Evolutionary conservation across 257 asterid species (phyloP).

Genomic region (Solanum medicagineum): DNA sequence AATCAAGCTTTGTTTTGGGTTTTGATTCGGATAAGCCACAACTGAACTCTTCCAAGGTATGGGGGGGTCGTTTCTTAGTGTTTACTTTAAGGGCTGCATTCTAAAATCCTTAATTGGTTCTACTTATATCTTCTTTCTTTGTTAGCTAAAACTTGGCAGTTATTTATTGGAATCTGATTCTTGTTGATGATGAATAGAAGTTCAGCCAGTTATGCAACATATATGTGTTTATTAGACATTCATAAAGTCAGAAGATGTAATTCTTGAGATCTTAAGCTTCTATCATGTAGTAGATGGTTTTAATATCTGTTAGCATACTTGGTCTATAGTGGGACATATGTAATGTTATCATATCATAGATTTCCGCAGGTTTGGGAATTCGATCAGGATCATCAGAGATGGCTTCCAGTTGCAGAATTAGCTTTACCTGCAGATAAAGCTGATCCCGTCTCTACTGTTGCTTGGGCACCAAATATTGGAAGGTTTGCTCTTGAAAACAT

Average conservation of each 20-base stretch:
- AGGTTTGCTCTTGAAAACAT: conserved; percentile 14
- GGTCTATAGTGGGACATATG: neutral
- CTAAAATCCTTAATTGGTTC: neutral
- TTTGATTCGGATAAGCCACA: conserved; percentile 54
- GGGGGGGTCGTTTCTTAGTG: neutral
- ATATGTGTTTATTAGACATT: neutral
- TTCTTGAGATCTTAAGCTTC: neutral
- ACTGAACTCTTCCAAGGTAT: conserved; percentile 79
- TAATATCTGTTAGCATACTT: neutral
- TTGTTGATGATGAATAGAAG: neutral
- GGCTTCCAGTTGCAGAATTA: conserved; percentile 99
- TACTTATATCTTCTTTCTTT: neutral
- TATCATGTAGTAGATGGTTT: neutral
- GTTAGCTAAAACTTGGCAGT: neutral
- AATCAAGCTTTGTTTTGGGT: conserved; percentile 75
- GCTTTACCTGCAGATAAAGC: conserved; percentile 58
- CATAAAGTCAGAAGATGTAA: neutral
- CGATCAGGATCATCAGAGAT: conserved; percentile 90
- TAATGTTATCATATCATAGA: conserved; percentile 4
- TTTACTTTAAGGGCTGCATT: neutral
- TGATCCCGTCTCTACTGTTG: conserved; percentile 59
- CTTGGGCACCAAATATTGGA: conserved; percentile 96
- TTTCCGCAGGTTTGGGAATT: conserved; percentile 84
- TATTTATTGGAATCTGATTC: neutral
- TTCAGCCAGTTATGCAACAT: neutral